These are phyloP conservation scores for Sporothrix luriei DNA, from an alignment of 2,329 filamentous ascomycete species.

Conservation along the genomic window DNA sequence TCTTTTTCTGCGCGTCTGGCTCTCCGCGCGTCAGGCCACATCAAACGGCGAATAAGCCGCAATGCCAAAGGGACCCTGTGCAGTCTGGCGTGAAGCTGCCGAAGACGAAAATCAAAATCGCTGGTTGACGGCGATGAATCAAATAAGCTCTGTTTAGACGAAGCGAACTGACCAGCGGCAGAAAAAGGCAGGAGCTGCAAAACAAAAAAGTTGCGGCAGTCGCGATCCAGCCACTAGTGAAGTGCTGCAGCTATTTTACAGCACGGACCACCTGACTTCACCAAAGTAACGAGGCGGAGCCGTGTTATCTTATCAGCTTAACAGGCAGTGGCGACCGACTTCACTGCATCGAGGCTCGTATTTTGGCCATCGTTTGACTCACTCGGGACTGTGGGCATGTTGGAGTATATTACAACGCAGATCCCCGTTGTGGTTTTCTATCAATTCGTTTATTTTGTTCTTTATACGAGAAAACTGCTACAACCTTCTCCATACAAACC, in stretches of 20 bases:
- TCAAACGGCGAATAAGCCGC: not conserved
- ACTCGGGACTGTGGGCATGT: not conserved
- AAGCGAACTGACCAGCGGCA: not conserved
- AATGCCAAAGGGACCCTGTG: not conserved
- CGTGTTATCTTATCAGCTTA: not conserved
- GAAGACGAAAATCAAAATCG: not conserved
- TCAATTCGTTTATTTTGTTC: not conserved
- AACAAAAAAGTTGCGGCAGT: slow-evolving; percentile 24
- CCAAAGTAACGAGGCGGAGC: not conserved
- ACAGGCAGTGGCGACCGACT: slow-evolving; percentile 14
- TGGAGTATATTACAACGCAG: slow-evolving; percentile 6
- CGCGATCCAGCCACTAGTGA: slow-evolving; percentile 23
- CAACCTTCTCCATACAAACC: no score
- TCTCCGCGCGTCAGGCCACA: not conserved
- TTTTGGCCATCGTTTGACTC: slow-evolving; percentile 5
- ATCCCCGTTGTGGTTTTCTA: not conserved
- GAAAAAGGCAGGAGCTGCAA: not conserved
- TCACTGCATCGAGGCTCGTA: slow-evolving; percentile 10
- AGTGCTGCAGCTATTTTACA: slow-evolving; percentile 2
- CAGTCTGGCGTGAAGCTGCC: not conserved
- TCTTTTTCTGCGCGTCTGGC: slow-evolving; percentile 20
- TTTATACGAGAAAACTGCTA: no score
- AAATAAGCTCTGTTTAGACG: not conserved
- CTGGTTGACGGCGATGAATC: not conserved
- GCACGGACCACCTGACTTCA: slow-evolving; percentile 20